Evolutionary conservation across 2,329 filamentous ascomycete genomes (phyloP).

Genomic region (Arthrobotrys pseudoclavata): DNA sequence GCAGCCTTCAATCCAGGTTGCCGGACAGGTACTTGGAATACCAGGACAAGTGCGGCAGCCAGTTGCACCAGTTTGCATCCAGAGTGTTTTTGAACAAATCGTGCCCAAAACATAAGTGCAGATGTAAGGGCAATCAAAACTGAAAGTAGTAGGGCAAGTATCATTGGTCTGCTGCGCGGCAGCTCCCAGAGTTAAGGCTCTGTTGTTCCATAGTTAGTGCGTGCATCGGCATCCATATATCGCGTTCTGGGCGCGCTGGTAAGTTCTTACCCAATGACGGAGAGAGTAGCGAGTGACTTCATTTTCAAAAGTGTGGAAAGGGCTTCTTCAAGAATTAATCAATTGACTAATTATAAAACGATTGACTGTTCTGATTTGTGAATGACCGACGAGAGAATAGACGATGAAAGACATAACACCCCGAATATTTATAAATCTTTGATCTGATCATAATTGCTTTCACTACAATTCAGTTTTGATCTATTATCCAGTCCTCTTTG

Average conservation of each 20-base stretch:
- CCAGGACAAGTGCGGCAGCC: conserved; percentile 2
- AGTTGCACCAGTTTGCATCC: neutral
- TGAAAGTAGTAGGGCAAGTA: neutral
- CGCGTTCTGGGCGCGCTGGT: neutral
- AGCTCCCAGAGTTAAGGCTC: neutral
- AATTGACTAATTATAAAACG: no score
- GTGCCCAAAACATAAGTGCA: neutral
- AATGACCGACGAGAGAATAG: no score
- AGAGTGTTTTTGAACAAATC: neutral
- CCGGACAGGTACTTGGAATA: conserved; percentile 1
- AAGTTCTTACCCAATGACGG: neutral
- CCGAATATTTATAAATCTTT: no score
- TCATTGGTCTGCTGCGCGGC: neutral
- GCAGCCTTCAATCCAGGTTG: neutral
- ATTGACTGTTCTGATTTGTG: no score
- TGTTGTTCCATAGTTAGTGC: neutral
- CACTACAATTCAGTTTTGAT: no score
- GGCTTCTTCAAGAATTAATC: no score
- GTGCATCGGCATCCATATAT: no score
- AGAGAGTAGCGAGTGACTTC: neutral
- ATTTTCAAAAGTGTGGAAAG: no score
- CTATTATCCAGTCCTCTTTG: no score
- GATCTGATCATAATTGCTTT: no score
- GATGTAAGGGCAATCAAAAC: neutral
- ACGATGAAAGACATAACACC: no score